Conservation (phyloP, 2,329 filamentous ascomycete genomes). For the Ceratocystis cubensis region DNA sequence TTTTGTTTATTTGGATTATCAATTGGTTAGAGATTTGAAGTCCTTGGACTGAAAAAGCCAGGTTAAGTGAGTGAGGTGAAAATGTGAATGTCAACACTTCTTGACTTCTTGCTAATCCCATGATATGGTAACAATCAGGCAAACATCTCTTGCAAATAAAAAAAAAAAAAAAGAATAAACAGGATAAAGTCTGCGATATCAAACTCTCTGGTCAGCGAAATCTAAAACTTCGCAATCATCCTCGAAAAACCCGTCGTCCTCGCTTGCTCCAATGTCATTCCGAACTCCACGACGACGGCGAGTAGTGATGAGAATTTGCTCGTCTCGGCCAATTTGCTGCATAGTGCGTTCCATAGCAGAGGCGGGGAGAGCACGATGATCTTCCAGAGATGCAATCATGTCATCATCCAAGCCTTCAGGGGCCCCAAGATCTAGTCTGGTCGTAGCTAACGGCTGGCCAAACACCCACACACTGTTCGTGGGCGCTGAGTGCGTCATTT, state of each 20-base stretch:
- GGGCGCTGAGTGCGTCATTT: not conserved
- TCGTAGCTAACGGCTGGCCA: slow-evolving; percentile 40
- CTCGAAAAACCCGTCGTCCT: slow-evolving; percentile 71
- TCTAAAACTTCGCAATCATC: slow-evolving; percentile 86
- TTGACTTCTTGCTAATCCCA: not conserved
- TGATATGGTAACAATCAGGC: not conserved
- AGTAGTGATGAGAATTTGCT: slow-evolving; percentile 74
- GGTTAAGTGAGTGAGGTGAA: not conserved
- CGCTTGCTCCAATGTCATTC: slow-evolving; percentile 27
- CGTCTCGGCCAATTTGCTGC: slow-evolving; percentile 48
- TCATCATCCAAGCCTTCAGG: slow-evolving; percentile 39
- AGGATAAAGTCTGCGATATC: not conserved
- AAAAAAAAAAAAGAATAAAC: slow-evolving; percentile 3
- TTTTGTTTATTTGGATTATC: slow-evolving; percentile 5
- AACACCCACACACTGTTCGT: slow-evolving; percentile 41
- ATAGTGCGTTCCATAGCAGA: slow-evolving; percentile 53
- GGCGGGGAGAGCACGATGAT: slow-evolving; percentile 46
- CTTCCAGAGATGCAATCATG: slow-evolving; percentile 37
- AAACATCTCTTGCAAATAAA: not conserved
- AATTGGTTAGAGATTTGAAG: too few relatives aligned
- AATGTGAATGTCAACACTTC: not conserved
- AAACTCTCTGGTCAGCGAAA: slow-evolving; percentile 56
- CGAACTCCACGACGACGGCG: slow-evolving; percentile 50
- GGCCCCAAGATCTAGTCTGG: slow-evolving; percentile 42
- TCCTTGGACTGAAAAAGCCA: not conserved